Evolutionary conservation across 2,329 filamentous ascomycete species (phyloP).

Genomic region (Colletotrichum spaethianum): DNA sequence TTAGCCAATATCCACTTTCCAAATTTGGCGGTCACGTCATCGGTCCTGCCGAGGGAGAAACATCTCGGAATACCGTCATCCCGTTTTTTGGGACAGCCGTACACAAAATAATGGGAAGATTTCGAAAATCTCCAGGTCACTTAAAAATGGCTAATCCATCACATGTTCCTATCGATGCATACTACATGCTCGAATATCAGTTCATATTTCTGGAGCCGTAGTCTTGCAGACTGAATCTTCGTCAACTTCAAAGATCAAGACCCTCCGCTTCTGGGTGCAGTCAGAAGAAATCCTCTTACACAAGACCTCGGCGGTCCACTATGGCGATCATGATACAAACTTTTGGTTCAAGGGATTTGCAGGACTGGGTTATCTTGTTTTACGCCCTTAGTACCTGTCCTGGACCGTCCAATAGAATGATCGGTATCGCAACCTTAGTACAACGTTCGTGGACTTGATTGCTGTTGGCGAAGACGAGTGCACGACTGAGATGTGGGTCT

Average conservation of each 20-base stretch:
- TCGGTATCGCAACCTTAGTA: background rate
- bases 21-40: background rate
- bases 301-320: background rate
- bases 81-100: background rate
- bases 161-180: background rate
- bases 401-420: background rate
- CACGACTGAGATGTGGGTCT: background rate
- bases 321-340: background rate
- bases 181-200: background rate
- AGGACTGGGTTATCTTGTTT: background rate
- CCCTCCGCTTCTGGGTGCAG: background rate
- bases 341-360: rapidly evolving
- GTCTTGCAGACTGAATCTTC: no score
- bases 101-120: background rate
- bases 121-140: background rate
- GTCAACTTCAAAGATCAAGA: background rate
- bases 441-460: background rate
- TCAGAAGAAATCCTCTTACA: rapidly evolving
- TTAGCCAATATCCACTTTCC: no score
- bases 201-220: background rate
- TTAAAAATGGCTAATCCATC: no score
- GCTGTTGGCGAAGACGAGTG: rapidly evolving
- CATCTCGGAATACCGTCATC: background rate
- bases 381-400: background rate
- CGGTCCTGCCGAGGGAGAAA: background rate